Percentiles rank a stretch among this genome's conserved stretches.
Conservation (phyloP, 2,329 filamentous ascomycete genomes). For the Penicillium sp. region DNA sequence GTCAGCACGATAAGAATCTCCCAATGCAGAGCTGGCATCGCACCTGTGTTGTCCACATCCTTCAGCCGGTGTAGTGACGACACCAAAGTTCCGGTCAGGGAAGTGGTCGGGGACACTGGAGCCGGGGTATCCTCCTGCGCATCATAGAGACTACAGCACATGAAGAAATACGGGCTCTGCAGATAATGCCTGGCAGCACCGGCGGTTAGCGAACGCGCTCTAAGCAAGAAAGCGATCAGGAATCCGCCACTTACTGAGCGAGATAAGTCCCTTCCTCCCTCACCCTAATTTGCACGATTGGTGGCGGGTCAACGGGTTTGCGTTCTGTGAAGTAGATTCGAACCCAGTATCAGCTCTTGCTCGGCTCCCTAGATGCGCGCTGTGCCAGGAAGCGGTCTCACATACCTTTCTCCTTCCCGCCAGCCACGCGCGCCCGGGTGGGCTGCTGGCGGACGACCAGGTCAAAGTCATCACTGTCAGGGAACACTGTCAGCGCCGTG, state of each 20-base stretch:
- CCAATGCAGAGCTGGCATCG: constrained; percentile 20
- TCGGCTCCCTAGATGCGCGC: constrained; percentile 8
- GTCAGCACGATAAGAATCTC: constrained; percentile 10
- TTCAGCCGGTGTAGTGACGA: constrained; percentile 84
- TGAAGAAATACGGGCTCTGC: constrained; percentile 69
- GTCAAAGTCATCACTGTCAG: constrained; percentile 59
- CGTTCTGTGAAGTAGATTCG: constrained; percentile 60
- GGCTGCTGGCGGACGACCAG: constrained; percentile 70
- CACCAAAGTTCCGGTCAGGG: constrained; percentile 72
- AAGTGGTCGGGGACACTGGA: constrained; percentile 53
- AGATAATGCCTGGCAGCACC: constrained; percentile 58
- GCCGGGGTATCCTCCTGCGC: constrained; percentile 53
- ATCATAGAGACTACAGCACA: constrained; percentile 62
- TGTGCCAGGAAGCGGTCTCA: constrained; percentile 10
- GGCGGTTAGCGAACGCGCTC: neutral
- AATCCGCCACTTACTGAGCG: constrained; percentile 59
- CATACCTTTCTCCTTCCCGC: constrained; percentile 76
- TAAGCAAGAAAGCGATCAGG: constrained; percentile 21
- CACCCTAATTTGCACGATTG: constrained; percentile 75
- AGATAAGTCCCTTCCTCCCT: constrained; percentile 53
- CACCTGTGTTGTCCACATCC: constrained; percentile 71
- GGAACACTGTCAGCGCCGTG: constrained; percentile 45
- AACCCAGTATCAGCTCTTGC: constrained; percentile 20
- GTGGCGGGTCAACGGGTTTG: constrained; percentile 84
- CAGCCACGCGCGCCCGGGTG: constrained; percentile 68